phyloP scores from a whole-genome alignment of 1,284 basidiomycete genomes.

The Microbotryum scabiosae region DNA sequence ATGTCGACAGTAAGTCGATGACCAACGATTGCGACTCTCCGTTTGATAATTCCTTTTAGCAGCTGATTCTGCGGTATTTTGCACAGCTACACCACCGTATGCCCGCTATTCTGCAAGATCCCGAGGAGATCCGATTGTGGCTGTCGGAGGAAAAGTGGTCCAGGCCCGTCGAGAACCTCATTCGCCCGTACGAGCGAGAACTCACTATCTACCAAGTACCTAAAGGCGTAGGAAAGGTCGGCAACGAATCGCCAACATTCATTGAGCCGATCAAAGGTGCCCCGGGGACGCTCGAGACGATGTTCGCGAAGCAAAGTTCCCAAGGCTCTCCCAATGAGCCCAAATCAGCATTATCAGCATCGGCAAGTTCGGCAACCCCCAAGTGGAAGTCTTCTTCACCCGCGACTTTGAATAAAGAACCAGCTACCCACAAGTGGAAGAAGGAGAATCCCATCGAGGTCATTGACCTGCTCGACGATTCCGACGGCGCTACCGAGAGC shows the following conservation, averaged over 20 bases:
- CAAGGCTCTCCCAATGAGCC: too few species aligned
- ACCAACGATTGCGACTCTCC: too few species aligned
- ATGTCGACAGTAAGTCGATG: conserved; percentile 19
- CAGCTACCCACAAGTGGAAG: too few species aligned
- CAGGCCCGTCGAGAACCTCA: conserved; percentile 52
- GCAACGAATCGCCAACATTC: conserved; percentile 69
- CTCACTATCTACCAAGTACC: conserved; percentile 81
- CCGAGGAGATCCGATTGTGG: conserved; percentile 61
- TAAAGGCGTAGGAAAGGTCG: conserved; percentile 82
- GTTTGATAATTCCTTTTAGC: conserved; percentile 48
- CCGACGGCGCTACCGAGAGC: too few species aligned
- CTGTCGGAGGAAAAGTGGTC: conserved; percentile 58
- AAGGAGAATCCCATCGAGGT: too few species aligned
- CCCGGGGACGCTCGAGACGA: conserved; percentile 12
- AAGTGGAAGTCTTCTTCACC: too few species aligned
- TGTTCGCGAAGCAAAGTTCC: too few species aligned
- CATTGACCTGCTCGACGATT: too few species aligned
- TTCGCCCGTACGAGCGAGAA: conserved; percentile 57
- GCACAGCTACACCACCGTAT: conserved; percentile 71
- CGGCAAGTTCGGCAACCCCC: too few species aligned
- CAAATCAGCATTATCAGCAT: too few species aligned
- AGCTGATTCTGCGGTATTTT: conserved; percentile 51
- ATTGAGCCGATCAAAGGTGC: conserved; percentile 42
- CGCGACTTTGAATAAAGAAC: too few species aligned
- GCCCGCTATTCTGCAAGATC: conserved; percentile 68